phyloP scores from a whole-genome alignment of 352 stramenopile genomes.

The Pythium coloratum region DNA sequence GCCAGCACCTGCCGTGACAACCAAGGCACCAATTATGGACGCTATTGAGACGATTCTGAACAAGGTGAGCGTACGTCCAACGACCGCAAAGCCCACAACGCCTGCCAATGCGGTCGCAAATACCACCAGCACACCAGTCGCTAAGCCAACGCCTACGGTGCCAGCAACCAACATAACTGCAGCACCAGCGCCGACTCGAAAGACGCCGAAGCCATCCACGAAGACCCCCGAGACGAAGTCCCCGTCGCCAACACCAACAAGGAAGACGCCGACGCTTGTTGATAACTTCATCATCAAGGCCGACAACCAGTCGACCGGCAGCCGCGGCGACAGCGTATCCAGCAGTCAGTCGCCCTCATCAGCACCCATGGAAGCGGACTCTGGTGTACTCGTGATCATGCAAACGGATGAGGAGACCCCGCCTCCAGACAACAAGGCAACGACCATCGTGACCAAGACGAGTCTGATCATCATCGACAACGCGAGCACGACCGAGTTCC shows the following conservation, averaged over 20 bases:
- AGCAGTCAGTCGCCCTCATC: not conserved
- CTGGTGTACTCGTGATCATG: not conserved
- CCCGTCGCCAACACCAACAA: not conserved
- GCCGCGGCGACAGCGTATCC: not conserved
- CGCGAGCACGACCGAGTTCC: not conserved
- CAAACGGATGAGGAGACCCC: not conserved
- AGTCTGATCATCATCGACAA: not conserved
- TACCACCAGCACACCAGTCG: not conserved
- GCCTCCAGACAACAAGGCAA: not conserved
- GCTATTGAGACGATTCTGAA: not conserved
- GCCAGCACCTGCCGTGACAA: not conserved
- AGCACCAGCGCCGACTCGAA: not conserved
- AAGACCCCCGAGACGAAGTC: constrained; percentile 10
- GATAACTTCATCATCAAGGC: not conserved
- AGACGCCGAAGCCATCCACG: constrained; percentile 2
- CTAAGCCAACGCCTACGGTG: not conserved
- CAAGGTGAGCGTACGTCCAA: not conserved
- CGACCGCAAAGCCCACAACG: constrained; percentile 4
- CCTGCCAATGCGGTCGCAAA: not conserved
- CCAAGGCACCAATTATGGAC: not conserved
- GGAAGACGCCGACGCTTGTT: constrained; percentile 1
- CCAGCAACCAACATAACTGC: constrained; percentile 3
- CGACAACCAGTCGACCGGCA: not conserved
- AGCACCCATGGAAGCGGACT: not conserved
- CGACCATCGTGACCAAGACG: not conserved